Conservation (phyloP, 73 alveolate genomes). For the Paramecium tetraurelia region DNA sequence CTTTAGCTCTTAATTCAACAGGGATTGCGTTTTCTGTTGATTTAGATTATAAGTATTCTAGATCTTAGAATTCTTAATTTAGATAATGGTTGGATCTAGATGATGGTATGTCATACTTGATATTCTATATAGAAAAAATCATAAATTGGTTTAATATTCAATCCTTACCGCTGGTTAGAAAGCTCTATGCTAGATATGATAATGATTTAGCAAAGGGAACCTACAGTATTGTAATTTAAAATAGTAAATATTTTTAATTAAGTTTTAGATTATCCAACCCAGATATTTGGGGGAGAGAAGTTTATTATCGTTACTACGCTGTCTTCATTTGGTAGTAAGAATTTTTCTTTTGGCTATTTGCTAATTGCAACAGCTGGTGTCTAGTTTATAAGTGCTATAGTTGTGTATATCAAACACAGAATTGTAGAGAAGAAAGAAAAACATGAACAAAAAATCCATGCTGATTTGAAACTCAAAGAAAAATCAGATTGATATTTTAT, state of each 20-base stretch:
- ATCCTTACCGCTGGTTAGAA: slow-evolving; percentile 26
- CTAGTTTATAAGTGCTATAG: not conserved
- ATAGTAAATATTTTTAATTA: not conserved
- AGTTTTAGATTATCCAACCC: not conserved
- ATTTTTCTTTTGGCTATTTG: slow-evolving; percentile 6
- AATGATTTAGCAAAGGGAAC: not conserved
- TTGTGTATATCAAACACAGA: not conserved
- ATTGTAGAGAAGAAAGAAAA: slow-evolving; percentile 34
- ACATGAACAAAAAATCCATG: slow-evolving; percentile 32
- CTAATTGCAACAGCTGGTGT: not conserved
- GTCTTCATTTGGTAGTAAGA: slow-evolving; percentile 12
- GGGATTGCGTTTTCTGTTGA: not conserved
- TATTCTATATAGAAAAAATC: not conserved
- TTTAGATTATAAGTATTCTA: not conserved
- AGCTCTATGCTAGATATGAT: not conserved
- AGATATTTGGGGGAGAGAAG: slow-evolving; percentile 8
- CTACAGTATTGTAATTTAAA: not conserved
- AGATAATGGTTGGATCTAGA: slow-evolving; percentile 39
- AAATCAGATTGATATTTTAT: not conserved
- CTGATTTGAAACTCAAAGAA: slow-evolving; percentile 28
- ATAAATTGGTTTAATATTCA: slow-evolving; percentile 44
- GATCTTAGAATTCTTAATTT: not conserved
- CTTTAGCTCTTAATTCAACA: slow-evolving; percentile 12
- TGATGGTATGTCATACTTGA: not conserved
- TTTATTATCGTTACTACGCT: not conserved